Conservation (phyloP, 495 filamentous ascomycete genomes). For the Achaetomiella virescens region DNA sequence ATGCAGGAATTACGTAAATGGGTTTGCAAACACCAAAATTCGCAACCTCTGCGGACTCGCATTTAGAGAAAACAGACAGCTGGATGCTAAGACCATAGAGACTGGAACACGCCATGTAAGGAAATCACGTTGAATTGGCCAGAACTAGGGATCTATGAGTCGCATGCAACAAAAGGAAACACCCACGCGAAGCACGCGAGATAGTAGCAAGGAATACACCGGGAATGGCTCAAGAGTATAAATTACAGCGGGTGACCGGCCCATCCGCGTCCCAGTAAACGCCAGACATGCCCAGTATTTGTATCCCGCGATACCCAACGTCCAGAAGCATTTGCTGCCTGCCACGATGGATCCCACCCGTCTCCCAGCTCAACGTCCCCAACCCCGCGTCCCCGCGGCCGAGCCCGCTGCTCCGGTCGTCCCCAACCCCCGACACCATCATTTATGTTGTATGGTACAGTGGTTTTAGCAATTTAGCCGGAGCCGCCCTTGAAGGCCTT, state of each 20-base stretch:
- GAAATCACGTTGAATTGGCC: conserved; percentile 27
- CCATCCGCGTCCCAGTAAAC: conserved; percentile 30
- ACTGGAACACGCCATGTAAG: not conserved
- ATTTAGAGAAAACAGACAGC: not conserved
- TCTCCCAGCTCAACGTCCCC: conserved; percentile 19
- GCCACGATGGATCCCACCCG: conserved; percentile 20
- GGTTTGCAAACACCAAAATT: not conserved
- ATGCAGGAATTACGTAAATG: not conserved
- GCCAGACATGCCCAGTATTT: conserved; percentile 28
- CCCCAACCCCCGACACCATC: conserved; percentile 27
- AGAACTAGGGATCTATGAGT: conserved; percentile 38
- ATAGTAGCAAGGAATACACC: conserved; percentile 47
- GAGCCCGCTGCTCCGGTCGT: conserved; percentile 11
- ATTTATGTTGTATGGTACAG: conserved; percentile 33
- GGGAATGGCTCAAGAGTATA: conserved; percentile 52
- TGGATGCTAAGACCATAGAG: not conserved
- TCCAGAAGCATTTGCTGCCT: conserved; percentile 20
- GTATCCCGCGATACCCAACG: conserved; percentile 25
- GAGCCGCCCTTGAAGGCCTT: conserved; percentile 97
- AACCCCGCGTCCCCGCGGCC: conserved; percentile 18
- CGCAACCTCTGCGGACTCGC: not conserved
- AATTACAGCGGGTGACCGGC: conserved; percentile 51
- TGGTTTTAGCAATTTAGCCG: conserved; percentile 53
- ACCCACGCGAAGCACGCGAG: conserved; percentile 26
- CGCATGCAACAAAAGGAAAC: conserved; percentile 39